Percentiles rank a stretch among this genome's conserved stretches.
phyloP scores from a whole-genome alignment of 805 yeast genomes.

The Cyberlindnera nakhonratchasimensis region DNA sequence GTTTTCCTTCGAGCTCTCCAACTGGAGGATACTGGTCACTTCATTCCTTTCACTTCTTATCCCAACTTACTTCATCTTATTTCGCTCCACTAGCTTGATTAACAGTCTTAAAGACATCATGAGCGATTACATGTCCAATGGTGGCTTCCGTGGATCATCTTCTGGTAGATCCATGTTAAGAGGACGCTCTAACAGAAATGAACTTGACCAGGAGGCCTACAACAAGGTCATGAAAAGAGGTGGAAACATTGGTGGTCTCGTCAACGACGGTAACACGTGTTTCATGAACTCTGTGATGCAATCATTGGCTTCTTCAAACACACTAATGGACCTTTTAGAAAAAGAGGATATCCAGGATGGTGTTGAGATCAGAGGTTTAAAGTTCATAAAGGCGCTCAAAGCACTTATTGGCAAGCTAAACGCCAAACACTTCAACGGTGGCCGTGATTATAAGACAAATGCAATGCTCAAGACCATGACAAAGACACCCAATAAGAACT shows the following conservation, averaged over 20 bases:
- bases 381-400: conserved; percentile 53
- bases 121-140: conserved; percentile 5
- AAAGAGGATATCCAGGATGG: conserved; percentile 29
- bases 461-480: conserved; percentile 63
- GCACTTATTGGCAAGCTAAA: conserved; percentile 54
- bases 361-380: conserved; percentile 26
- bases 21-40: conserved; percentile 13
- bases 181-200: not conserved
- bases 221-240: conserved; percentile 52
- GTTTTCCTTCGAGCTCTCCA: conserved; percentile 12
- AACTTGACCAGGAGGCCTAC: conserved; percentile 14
- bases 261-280: conserved; percentile 91
- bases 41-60: conserved; percentile 8
- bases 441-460: conserved; percentile 59
- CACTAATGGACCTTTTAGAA: conserved; percentile 54
- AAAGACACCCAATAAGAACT: conserved; percentile 72
- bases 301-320: conserved; percentile 69
- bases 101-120: conserved; percentile 4
- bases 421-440: conserved; percentile 45
- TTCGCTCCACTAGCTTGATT: not conserved
- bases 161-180: not conserved
- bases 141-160: not conserved
- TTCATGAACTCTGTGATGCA: conserved; percentile 92
- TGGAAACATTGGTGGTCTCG: conserved; percentile 79
- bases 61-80: conserved; percentile 10